Base-by-base conservation (phyloP, 345 rosid genomes). In the Lepidium africanum region DNA sequence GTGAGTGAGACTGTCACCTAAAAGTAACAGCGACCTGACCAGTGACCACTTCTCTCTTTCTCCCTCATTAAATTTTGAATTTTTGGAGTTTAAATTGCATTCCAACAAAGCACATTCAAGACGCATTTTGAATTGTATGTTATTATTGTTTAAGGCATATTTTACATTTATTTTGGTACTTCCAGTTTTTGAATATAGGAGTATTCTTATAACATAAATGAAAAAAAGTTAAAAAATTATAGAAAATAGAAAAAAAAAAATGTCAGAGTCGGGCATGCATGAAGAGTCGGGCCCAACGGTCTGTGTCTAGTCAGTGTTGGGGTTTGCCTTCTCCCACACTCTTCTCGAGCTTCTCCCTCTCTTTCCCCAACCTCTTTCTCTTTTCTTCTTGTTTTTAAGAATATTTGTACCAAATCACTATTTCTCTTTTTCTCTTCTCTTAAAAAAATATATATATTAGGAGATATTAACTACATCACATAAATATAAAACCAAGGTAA, bases 211-310 rank as follows among this genome's bases (percentile, higher is more conserved):
- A 19, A 9, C 5, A 13, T 12, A 2, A 16, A 48, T 12, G 58
- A 48, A 13, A 36, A n/a, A n/a, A n/a, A n/a, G n/a, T n/a, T 49
- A 0, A 3, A 60, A 9, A 42, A 23, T 41, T 21, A 21, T 21
- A 21, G 23, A 3, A 21, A 21, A 21, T 1, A 21, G 3, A 25
- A 3, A 3, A 25, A 3, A 25, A 10, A 30, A 43, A 46, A 5
- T 43, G 64, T 45, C 63, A 67, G 72, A 56, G 36, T 46, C 56
- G 64, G 17, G 65, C 38, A 61, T 61, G 72, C 72, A 67, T 67
- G 55, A 67, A 67, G 63, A 67, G 67, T 59, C 67, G 77, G 72
- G 72, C 72, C 77, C 72, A 73, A 66, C 32, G 67, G 72, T 66
- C 72, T 66, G 10, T 59, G 72, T 66, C 48, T 59, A 66, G 77